These are phyloP conservation scores for Phaeophleospora eucalypticola DNA, from an alignment of 2,329 filamentous ascomycete genomes.

Conservation along the genomic window DNA sequence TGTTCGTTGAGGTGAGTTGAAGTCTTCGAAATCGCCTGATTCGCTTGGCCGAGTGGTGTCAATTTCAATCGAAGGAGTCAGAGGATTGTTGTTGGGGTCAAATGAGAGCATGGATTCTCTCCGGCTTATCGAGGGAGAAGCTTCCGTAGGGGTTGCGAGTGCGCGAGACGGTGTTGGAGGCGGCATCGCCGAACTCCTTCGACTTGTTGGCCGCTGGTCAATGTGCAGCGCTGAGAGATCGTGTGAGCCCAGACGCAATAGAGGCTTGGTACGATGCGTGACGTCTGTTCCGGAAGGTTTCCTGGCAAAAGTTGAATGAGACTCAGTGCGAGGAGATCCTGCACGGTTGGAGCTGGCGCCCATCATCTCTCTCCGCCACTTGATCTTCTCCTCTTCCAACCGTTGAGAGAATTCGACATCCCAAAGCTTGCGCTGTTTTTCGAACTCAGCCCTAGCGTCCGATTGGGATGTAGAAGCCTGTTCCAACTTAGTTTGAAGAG, in stretches of 20 bases:
- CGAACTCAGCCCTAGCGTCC: conserved; percentile 53
- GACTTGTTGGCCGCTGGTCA: conserved; percentile 32
- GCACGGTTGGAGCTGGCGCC: conserved; percentile 20
- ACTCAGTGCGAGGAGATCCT: conserved; percentile 34
- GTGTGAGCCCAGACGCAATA: conserved; percentile 28
- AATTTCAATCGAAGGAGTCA: conserved; percentile 47
- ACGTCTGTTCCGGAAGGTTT: conserved; percentile 35
- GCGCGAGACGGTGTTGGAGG: conserved; percentile 16
- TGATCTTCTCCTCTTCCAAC: conserved; percentile 61
- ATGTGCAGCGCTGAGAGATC: conserved; percentile 24
- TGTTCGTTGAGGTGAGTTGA: conserved; percentile 62
- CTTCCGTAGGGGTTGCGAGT: conserved; percentile 19
- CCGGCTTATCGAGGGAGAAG: conserved; percentile 33
- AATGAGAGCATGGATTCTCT: conserved; percentile 46
- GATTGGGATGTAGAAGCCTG: conserved; percentile 60
- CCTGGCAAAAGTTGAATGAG: conserved; percentile 34
- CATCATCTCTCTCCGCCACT: conserved; percentile 49
- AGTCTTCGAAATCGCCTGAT: conserved; percentile 54
- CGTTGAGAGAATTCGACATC: conserved; percentile 56
- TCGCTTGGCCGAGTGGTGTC: conserved; percentile 48
- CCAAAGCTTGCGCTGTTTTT: conserved; percentile 56
- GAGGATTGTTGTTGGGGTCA: conserved; percentile 27
- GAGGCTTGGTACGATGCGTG: conserved; percentile 24
- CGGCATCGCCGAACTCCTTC: conserved; percentile 27
- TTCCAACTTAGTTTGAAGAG: conserved; percentile 61